Evolutionary conservation across 2,329 filamentous ascomycete genomes (phyloP).

Genomic region (Neofusicoccum cordaticola): DNA sequence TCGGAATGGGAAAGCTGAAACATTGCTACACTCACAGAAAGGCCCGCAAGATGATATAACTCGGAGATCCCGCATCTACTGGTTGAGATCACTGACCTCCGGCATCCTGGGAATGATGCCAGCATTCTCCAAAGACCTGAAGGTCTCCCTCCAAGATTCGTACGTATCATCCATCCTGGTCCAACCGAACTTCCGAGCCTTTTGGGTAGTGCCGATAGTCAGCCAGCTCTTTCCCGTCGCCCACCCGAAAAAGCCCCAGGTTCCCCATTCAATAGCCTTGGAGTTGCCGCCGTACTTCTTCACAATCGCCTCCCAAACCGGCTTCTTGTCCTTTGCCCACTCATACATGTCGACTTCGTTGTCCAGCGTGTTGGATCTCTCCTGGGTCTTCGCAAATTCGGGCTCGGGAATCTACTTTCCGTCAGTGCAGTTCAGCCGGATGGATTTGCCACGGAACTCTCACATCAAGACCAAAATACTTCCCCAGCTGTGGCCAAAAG

Average conservation of each 20-base stretch:
- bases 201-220: neutral
- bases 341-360: constrained; percentile 11
- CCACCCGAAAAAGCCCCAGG: constrained; percentile 10
- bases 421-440: neutral
- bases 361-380: neutral
- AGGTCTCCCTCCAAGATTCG: neutral
- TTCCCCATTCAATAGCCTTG: neutral
- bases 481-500: neutral
- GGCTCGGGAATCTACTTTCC: neutral
- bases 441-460: neutral
- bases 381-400: neutral
- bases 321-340: constrained; percentile 1
- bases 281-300: constrained; percentile 1
- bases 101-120: neutral
- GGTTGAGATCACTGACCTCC: no score
- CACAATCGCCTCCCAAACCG: neutral
- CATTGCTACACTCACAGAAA: no score
- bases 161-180: neutral
- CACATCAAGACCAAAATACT: neutral
- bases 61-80: no score
- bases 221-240: constrained; percentile 5
- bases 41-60: no score
- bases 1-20: no score
- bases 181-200: constrained; percentile 3
- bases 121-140: constrained; percentile 11